Evolutionary conservation across 257 asterid species (phyloP).

Genomic region (Ilex asprella): DNA sequence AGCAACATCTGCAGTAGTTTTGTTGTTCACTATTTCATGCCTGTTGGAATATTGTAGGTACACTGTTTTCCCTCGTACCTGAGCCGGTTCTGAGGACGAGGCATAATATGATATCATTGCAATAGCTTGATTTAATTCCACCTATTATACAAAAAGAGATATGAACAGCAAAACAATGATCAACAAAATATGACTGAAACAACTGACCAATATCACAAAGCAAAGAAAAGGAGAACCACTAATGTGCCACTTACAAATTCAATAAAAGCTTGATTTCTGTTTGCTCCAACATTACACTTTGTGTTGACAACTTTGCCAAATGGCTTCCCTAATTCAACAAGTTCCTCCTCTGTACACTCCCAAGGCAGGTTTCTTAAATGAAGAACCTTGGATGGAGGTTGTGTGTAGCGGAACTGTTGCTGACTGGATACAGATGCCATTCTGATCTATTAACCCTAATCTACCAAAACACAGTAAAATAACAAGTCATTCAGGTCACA

Average conservation of each 20-base stretch:
- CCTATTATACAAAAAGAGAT: conserved; percentile 31
- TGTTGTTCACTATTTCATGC: conserved; percentile 99
- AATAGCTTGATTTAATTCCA: conserved; percentile 90
- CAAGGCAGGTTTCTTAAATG: conserved; percentile 94
- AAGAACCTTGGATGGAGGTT: conserved; percentile 96
- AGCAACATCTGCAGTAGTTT: conserved; percentile 96
- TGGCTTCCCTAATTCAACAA: conserved; percentile 84
- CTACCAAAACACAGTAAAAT: background rate
- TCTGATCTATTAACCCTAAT: conserved; percentile 23
- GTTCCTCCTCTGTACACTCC: conserved; percentile 96
- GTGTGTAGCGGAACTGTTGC: conserved; percentile 94
- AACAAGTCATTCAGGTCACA: background rate
- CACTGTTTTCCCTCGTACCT: conserved; percentile 98
- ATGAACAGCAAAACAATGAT: conserved; percentile 7
- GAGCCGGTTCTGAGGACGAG: conserved; percentile 97
- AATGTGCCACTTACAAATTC: conserved; percentile 61
- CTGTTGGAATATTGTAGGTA: conserved; percentile 99
- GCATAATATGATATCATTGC: conserved; percentile 98
- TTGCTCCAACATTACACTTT: conserved; percentile 94
- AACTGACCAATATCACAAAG: conserved; percentile 1
- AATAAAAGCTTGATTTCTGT: conserved; percentile 91
- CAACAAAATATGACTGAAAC: background rate
- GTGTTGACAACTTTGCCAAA: conserved; percentile 93
- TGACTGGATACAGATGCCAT: conserved; percentile 95
- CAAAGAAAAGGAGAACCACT: background rate